phyloP scores from a whole-genome alignment of 2,329 filamentous ascomycete genomes.

The Fusarium equiseti region DNA sequence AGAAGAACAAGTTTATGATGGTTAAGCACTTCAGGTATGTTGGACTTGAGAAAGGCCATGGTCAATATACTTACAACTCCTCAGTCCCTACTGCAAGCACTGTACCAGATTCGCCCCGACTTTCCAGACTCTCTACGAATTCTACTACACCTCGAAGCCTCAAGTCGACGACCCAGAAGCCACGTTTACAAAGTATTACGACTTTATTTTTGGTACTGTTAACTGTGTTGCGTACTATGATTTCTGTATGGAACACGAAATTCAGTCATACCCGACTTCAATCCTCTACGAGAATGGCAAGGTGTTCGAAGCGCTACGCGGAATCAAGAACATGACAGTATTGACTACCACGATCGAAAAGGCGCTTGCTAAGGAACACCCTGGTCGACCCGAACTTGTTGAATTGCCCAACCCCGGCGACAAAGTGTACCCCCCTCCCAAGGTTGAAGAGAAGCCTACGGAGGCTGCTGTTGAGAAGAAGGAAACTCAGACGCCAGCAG shows the following conservation, averaged over 20 bases:
- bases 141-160: conserved; percentile 88
- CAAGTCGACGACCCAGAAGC: conserved; percentile 67
- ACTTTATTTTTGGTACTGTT: conserved; percentile 87
- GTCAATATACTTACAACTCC: conserved; percentile 35
- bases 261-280: conserved; percentile 81
- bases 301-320: conserved; percentile 71
- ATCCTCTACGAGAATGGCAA: conserved; percentile 84
- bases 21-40: conserved; percentile 76
- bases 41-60: conserved; percentile 10
- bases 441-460: conserved; percentile 5
- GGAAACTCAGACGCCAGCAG: conserved; percentile 50
- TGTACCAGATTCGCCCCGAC: conserved; percentile 84
- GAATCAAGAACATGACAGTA: conserved; percentile 73
- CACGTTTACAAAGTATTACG: conserved; percentile 83
- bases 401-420: conserved; percentile 79
- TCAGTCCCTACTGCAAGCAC: conserved; percentile 74
- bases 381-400: conserved; percentile 77
- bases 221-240: conserved; percentile 89
- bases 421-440: conserved; percentile 56
- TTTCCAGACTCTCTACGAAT: conserved; percentile 95
- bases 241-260: conserved; percentile 75
- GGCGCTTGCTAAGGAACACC: conserved; percentile 80
- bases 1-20: conserved; percentile 64
- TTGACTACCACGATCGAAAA: conserved; percentile 81
- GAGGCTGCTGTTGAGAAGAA: conserved; percentile 37